These are phyloP conservation scores for Blastocladiella emersonii DNA, from an alignment of 371 early-diverging fungal genomes.

Conservation along the genomic window DNA sequence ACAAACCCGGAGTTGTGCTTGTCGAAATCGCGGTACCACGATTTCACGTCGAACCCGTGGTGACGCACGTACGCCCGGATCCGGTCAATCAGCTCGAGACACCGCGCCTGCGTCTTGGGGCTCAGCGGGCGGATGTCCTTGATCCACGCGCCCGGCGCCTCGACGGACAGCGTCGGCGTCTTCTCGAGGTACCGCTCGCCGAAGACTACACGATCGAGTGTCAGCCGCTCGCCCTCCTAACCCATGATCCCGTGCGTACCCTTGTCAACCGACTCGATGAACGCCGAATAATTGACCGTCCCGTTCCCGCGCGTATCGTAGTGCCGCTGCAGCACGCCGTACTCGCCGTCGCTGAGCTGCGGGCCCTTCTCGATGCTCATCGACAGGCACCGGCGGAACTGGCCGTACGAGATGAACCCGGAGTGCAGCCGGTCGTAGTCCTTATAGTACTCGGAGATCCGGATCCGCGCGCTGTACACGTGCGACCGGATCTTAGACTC, in stretches of 20 bases:
- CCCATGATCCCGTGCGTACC: constrained; percentile 17
- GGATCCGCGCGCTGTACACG: constrained; percentile 25
- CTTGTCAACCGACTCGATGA: constrained; percentile 30
- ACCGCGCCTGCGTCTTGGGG: constrained; percentile 15
- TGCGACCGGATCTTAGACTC: constrained; percentile 19
- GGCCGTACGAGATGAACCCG: constrained; percentile 23
- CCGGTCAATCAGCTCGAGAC: constrained; percentile 19
- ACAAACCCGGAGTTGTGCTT: constrained; percentile 27
- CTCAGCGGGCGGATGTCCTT: constrained; percentile 18
- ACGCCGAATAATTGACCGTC: constrained; percentile 23
- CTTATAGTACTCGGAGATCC: constrained; percentile 26
- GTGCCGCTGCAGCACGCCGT: constrained; percentile 13
- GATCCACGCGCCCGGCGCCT: constrained; percentile 19
- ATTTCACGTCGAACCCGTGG: constrained; percentile 35
- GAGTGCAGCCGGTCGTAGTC: constrained; percentile 32
- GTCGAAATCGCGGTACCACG: constrained; percentile 39
- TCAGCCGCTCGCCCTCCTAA: too few relatives aligned
- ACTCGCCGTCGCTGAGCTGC: constrained; percentile 23
- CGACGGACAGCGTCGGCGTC: constrained; percentile 21
- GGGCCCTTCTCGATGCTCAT: constrained; percentile 23
- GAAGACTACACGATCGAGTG: constrained; percentile 16
- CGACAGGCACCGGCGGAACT: constrained; percentile 26
- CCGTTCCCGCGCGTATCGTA: constrained; percentile 17
- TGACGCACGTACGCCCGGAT: constrained; percentile 26
- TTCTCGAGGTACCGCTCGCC: constrained; percentile 26